Conservation (phyloP, 352 stramenopile species). For the Phytophthora syringae region DNA sequence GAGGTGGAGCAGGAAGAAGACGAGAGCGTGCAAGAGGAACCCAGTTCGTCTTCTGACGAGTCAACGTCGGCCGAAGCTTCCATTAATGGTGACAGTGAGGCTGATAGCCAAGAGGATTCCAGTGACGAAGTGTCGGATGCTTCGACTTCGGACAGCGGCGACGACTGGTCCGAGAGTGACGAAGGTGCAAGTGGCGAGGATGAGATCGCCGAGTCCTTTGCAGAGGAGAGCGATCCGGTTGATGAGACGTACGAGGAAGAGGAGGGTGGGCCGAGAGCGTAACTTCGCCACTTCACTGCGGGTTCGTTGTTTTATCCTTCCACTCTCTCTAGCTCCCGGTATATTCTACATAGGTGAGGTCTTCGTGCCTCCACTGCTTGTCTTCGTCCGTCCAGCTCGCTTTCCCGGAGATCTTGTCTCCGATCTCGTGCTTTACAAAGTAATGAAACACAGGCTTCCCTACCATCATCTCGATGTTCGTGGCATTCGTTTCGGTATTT, state of each 20-base stretch:
- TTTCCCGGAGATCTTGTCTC: constrained; percentile 58
- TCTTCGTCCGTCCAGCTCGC: constrained; percentile 72
- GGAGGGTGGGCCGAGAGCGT: constrained; percentile 9
- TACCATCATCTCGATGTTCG: constrained; percentile 72
- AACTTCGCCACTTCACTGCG: not conserved
- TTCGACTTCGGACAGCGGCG: not conserved
- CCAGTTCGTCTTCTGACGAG: not conserved
- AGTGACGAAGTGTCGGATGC: constrained; percentile 7
- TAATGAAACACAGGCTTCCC: constrained; percentile 72
- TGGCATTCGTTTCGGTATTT: constrained; percentile 32
- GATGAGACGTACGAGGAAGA: constrained; percentile 26
- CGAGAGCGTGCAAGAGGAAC: not conserved
- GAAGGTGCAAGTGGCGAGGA: not conserved
- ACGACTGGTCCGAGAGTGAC: constrained; percentile 1
- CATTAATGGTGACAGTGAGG: constrained; percentile 10
- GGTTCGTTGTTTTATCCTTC: constrained; percentile 5
- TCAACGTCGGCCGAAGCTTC: not conserved
- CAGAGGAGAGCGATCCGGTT: constrained; percentile 8
- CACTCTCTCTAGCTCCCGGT: constrained; percentile 50
- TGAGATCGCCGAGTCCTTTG: constrained; percentile 12
- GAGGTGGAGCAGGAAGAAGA: constrained; percentile 2
- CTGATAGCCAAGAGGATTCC: constrained; percentile 10
- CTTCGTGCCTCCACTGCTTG: constrained; percentile 63
- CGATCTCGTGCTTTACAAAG: constrained; percentile 62
- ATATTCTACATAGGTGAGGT: constrained; percentile 81